Evolutionary conservation across 2,329 filamentous ascomycete genomes (phyloP), one percentile per base, ranked within the genome.

Genomic region (Dactylellina haptotyla): DNA sequence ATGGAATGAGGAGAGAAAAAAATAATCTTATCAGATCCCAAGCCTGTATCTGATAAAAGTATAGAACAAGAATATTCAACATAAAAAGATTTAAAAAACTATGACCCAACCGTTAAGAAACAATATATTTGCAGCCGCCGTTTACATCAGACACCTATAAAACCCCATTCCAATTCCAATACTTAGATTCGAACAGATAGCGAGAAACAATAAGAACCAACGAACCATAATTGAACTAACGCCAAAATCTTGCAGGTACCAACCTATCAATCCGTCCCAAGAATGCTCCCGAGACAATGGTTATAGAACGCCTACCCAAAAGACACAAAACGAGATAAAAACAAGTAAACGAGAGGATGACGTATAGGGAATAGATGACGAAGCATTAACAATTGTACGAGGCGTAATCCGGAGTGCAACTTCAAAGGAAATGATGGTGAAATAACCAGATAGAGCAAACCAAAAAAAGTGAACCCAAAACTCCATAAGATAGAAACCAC

Each of bases 391-490:
- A n/a, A n/a, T n/a, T n/a, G n/a, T n/a, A n/a, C n/a, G n/a, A n/a
- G n/a, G n/a, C n/a, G n/a, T n/a, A n/a, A n/a, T n/a, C n/a, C n/a
- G n/a, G n/a, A n/a, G n/a, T n/a, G n/a, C n/a, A n/a, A n/a, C n/a
- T n/a, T n/a, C n/a, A n/a, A n/a, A n/a, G n/a, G n/a, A n/a, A n/a
- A n/a, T n/a, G n/a, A n/a, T n/a, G 75, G 58, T 37, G 53, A 71
- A 63, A 75, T 41, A 43, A 50, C 30, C 57, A 75, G 46, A 75
- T 34, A 66, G 46, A 69, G 69, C 75, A 37, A 41, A 67, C 65
- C 50, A 66, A 66, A 54, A 64, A 51, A 54, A 64, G 46, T 34
- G 26, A 64, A 45, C 8, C 34, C 51, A 18, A 9, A 45, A 45
- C 41, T 45, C 34, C 50, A 53, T 30, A 53, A 16, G 5, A 23